Percentiles rank a stretch among this genome's conserved stretches.
Evolutionary conservation across 305 asterid genomes (phyloP).

Genomic region (Fraxinus albicans): DNA sequence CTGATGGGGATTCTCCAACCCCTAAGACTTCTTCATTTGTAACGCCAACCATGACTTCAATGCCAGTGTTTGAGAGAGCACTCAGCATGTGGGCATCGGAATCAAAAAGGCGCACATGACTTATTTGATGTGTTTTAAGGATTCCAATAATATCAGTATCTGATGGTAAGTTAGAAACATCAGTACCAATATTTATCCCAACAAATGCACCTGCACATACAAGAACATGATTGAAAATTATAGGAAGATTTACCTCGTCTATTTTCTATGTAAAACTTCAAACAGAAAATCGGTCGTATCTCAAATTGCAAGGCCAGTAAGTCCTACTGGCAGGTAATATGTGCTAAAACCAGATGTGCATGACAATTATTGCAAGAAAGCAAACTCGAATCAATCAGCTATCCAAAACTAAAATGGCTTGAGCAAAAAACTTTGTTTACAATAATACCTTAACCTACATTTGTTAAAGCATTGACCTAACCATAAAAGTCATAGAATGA

Average conservation of each 20-base stretch:
- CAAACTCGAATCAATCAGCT: not conserved
- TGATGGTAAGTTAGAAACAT: slow-evolving; percentile 66
- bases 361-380: not conserved
- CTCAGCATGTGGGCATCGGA: slow-evolving; percentile 75
- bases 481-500: not conserved
- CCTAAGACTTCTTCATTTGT: slow-evolving; percentile 75
- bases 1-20: slow-evolving; percentile 72
- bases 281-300: not conserved
- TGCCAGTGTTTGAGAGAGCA: slow-evolving; percentile 76
- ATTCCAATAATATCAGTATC: slow-evolving; percentile 63
- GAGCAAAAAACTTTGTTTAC: not conserved
- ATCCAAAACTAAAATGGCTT: not conserved
- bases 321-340: not conserved
- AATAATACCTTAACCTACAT: not conserved
- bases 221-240: not conserved
- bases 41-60: slow-evolving; percentile 85
- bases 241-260: not conserved
- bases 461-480: not conserved
- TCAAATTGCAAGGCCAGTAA: not conserved
- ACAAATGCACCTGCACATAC: slow-evolving; percentile 64
- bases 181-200: slow-evolving; percentile 79
- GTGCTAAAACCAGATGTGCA: not conserved
- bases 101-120: slow-evolving; percentile 81
- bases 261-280: not conserved
- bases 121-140: slow-evolving; percentile 72